phyloP scores from a whole-genome alignment of 495 filamentous ascomycete genomes.

The Geoglossum glabrum region DNA sequence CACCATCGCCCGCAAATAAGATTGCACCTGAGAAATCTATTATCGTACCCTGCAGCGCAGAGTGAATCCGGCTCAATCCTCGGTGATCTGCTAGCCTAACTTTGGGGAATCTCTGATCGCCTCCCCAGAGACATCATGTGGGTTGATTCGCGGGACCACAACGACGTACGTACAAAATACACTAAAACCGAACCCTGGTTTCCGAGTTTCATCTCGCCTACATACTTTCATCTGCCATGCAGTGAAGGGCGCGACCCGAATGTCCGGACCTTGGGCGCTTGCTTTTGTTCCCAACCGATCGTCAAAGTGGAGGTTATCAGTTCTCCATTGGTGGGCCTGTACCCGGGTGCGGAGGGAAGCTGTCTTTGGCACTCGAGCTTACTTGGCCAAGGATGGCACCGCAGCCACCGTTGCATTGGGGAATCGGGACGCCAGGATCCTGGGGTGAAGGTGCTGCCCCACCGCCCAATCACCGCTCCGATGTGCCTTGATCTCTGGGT shows the following conservation, averaged over 20 bases:
- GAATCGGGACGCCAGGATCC: not conserved
- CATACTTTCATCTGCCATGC: not conserved
- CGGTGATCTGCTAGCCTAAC: too few relatives aligned
- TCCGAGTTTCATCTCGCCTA: not conserved
- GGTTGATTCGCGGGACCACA: not conserved
- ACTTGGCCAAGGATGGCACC: not conserved
- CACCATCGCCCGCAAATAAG: too few relatives aligned
- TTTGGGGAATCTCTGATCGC: too few relatives aligned
- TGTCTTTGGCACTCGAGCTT: not conserved
- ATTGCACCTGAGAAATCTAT: too few relatives aligned
- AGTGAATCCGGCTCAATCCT: too few relatives aligned
- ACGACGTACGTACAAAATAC: too few relatives aligned
- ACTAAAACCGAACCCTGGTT: not conserved
- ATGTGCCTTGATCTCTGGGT: not conserved
- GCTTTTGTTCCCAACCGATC: not conserved
- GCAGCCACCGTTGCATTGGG: not conserved
- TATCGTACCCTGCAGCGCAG: too few relatives aligned
- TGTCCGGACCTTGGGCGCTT: not conserved
- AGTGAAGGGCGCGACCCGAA: not conserved
- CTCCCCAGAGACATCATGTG: not conserved
- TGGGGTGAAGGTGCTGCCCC: not conserved
- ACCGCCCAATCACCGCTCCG: not conserved
- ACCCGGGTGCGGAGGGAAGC: not conserved
- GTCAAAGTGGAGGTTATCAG: not conserved
- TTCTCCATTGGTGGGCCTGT: not conserved